Evolutionary conservation across 768 basidiomycete species (phyloP), one percentile per base, ranked within the genome.

Genomic region (Termitomyces sp.): DNA sequence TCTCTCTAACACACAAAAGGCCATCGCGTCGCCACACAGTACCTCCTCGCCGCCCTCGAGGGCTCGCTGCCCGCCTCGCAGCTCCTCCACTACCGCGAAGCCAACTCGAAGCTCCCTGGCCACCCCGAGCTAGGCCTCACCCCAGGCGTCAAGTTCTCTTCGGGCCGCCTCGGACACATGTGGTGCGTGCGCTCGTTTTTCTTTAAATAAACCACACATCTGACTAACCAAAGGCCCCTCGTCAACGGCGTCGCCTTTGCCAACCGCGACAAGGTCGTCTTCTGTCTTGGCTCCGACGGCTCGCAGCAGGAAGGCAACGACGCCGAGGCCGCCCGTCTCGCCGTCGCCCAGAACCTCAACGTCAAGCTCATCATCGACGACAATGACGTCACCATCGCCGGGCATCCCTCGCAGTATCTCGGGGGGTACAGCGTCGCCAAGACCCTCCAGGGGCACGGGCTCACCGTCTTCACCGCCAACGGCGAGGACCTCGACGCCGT

Each of bases 251-350:
- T 95, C 50, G 86, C 93, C 7, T 71, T 95, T 52, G 91, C 91
- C 36, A 84, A 94, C 74, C 79, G 80, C 35, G 84, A 84, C 66
- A 90, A 91, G 74, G 82, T 82, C 50, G 77, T 93, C 12, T 93
- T 93, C 74, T 86, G 87, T 69, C 80, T 95, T 23, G 93, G 93
- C 3, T 94, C 93, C 0, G 93, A 94, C 68, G 93, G 93, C 9
- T 93, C 91, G 4, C 91, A 94, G 69, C 93, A 95, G 70, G 93
- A 94, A 70, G 93, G 93, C 16, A 89, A 94, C 69, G 91, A 94
- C 65, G 92, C 93, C 1, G 93, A 95, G 69, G 93, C 93, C 16
- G 93, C 93, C 14, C 81, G 92, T 18, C 79, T 95, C 35, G 92
- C 93, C 18, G 93, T 93, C 44, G 92, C 93, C 2, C 86, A 93